Evolutionary conservation across 1,139 yeast species (phyloP), one percentile per base, ranked within the genome.

Genomic region (Magnusiomyces paraingens): DNA sequence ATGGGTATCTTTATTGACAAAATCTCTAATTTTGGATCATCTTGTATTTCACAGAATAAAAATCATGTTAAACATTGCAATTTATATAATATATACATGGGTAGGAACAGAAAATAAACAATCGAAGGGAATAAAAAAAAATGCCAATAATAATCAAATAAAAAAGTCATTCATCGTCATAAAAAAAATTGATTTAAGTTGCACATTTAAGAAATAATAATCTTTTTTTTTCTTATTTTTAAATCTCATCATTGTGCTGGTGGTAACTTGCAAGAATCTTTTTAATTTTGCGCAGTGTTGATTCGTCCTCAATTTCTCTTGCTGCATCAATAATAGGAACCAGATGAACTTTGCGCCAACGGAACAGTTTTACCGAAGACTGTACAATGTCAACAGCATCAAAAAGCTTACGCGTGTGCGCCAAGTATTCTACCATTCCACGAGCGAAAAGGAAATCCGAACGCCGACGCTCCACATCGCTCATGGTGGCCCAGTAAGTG

Each of bases 321-420:
- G 74, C 74, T 52, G 53, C 58, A 26, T 56, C 61, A 18, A 66
- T 52, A 45, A 67, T 56, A n/a, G 59, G 59, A 40, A 51, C 47
- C 14, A 70, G 57, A 51, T 66, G 67, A 38, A 58, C 58, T 22
- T 59, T 55, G 45, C 78, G 77, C 97, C 97, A 90, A 41, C 76
- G 73, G 67, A 87, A 86, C 61, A 82, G 83, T 48, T 78, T 80
- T 58, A 80, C 79, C 0, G 95, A 83, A 50, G 93, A 81, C 52
- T 80, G 60, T 17, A 88, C 77, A 36, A 89, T 73, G 26, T 83
- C 82, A 56, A 84, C 70, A 0, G 95, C 96, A 64, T 89, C 95
- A 14, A 80, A 78, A 12, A 82, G 70, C 50, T 80, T 70, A 8
- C 80, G 78, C 66, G 81, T 70, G 14, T 72, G 70, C 0, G 82